Conservation (phyloP, 1,284 basidiomycete genomes). For the Rhizopogon hawkerae region DNA sequence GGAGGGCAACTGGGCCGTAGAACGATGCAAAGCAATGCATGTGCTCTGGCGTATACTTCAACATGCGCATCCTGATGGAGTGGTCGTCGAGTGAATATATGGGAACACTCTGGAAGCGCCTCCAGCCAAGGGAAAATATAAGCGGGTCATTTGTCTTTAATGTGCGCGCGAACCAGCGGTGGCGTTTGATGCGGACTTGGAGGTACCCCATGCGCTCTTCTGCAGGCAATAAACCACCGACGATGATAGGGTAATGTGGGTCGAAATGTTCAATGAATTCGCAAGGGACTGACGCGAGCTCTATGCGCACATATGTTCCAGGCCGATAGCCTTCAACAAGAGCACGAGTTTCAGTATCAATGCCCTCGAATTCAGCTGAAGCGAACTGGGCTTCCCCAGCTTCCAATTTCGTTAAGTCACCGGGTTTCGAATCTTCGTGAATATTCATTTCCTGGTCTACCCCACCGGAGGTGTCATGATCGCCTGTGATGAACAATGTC, state of each 20-base stretch:
- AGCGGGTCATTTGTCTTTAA: constrained; percentile 98
- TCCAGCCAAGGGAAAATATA: constrained; percentile 93
- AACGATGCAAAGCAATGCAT: constrained; percentile 99
- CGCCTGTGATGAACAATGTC: constrained; percentile 86
- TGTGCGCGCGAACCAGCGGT: constrained; percentile 89
- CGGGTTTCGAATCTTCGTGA: constrained; percentile 34
- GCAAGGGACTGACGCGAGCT: constrained; percentile 77
- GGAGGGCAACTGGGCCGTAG: constrained; percentile 83
- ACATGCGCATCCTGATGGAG: constrained; percentile 95
- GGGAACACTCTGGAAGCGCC: constrained; percentile 91
- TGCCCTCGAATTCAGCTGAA: constrained; percentile 75
- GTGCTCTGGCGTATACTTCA: constrained; percentile 99
- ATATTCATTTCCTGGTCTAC: constrained; percentile 33
- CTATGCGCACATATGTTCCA: constrained; percentile 91
- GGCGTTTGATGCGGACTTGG: constrained; percentile 93
- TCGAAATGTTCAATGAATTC: constrained; percentile 95
- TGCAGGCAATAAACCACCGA: constrained; percentile 86
- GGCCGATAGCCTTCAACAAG: constrained; percentile 88
- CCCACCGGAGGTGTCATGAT: constrained; percentile 26
- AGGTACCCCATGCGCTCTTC: constrained; percentile 92
- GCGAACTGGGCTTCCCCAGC: constrained; percentile 73
- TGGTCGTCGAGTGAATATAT: constrained; percentile 97
- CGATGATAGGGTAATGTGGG: constrained; percentile 82
- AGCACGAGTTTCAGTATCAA: constrained; percentile 73
- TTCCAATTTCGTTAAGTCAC: constrained; percentile 40